Evolutionary conservation across 176 grass and related monocot species (phyloP), one percentile per base, ranked within the genome.

Genomic region (Cenchrus fungigraminus): DNA sequence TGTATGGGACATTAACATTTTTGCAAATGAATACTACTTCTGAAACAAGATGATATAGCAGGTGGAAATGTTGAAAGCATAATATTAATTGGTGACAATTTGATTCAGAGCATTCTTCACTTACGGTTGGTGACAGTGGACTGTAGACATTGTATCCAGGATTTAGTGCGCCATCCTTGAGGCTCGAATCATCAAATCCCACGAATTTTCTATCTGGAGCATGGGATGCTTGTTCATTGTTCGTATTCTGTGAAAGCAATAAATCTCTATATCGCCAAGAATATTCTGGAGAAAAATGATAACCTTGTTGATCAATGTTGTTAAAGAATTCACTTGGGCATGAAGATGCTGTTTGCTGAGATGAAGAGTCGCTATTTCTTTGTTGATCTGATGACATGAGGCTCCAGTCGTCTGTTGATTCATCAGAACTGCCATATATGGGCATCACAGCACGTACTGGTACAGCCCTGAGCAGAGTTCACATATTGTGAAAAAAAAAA

Each of bases 321-420:
- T 73, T 84, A 53, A 81, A 77, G 34, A 76, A 86, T 64, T 85
- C 88, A 90, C 68, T 91, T 54, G 94, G 91, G 68, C 91, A 93
- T 66, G 94, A 93, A 37, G 85, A 65, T 46, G 76, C 64, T 43
- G 65, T 67, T 76, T 82, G 88, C 44, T 69, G 67, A 68, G 85
- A 59, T 56, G 88, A 84, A 79, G 46, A 64, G 20, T 85, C 40
- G 4, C 12, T 45, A 47, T 79, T 55, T 46, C 28, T 46, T 79
- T 84, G 79, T 32, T 69, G 78, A 74, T 84, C 79, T 60, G 74
- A 62, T 90, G 73, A 74, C 11, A 63, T 81, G 17, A 71, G 86
- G 56, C 81, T 91, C 25, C 75, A 46, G n/a, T 80, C 66, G 68
- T 82, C 68, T 65, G 91, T 65, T 56, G 84, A 49, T 83, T 80